phyloP scores from a whole-genome alignment of 352 stramenopile genomes.

The Plasmopara muralis region DNA sequence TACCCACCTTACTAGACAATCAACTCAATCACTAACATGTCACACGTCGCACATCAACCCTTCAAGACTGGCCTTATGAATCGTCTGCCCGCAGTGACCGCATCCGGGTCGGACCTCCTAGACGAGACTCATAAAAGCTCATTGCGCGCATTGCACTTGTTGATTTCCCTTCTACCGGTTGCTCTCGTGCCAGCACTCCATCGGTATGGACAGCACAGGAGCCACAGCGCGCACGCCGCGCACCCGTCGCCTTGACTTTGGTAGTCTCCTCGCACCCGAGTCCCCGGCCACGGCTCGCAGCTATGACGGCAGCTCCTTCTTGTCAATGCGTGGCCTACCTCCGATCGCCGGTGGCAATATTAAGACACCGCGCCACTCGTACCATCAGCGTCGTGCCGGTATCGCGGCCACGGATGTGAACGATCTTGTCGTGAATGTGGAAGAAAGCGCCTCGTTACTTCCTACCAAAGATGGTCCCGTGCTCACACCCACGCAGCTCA shows the following conservation, averaged over 20 bases:
- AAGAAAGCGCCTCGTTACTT: slow-evolving; percentile 19
- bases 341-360: slow-evolving; percentile 12
- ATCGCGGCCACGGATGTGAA: slow-evolving; percentile 11
- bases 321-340: slow-evolving; percentile 14
- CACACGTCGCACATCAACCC: not conserved
- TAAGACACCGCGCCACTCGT: slow-evolving; percentile 51
- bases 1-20: not conserved
- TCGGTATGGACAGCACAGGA: slow-evolving; percentile 70
- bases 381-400: slow-evolving; percentile 28
- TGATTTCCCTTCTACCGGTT: slow-evolving; percentile 11
- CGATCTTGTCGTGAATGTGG: slow-evolving; percentile 27
- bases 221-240: slow-evolving; percentile 67
- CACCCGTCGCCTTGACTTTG: slow-evolving; percentile 16
- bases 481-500: slow-evolving; percentile 20
- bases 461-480: slow-evolving; percentile 7
- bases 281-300: slow-evolving; percentile 29
- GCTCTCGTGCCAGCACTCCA: not conserved
- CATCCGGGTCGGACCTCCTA: too few relatives aligned
- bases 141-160: slow-evolving; percentile 7
- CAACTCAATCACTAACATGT: not conserved
- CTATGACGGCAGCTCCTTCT: slow-evolving; percentile 29
- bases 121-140: too few relatives aligned
- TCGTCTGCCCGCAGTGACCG: too few relatives aligned
- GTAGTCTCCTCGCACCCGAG: slow-evolving; percentile 10
- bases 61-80: too few relatives aligned